Evolutionary conservation across 2,329 filamentous ascomycete genomes (phyloP).

Genomic region (Raffaelea albimanens): DNA sequence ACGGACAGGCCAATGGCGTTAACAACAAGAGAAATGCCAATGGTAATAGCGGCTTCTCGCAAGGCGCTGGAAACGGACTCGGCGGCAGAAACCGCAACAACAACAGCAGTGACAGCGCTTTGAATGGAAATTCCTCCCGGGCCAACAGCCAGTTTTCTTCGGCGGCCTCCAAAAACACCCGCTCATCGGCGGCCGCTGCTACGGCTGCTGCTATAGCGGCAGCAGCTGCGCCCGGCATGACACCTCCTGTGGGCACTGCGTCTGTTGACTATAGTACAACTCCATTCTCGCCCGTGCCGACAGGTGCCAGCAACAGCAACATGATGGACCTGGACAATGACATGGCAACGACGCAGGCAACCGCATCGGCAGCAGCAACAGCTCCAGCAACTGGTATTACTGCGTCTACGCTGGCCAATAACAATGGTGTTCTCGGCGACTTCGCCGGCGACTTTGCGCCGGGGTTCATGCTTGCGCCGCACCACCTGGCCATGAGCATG

Average conservation of each 20-base stretch:
- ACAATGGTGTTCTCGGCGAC: too few relatives aligned
- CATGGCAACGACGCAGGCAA: neutral
- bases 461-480: slow-evolving; percentile 6
- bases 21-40: neutral
- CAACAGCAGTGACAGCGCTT: neutral
- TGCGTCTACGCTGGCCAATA: too few relatives aligned
- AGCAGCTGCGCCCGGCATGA: neutral
- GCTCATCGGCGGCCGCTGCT: too few relatives aligned
- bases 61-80: neutral
- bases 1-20: neutral
- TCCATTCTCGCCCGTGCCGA: too few relatives aligned
- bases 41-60: neutral
- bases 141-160: too few relatives aligned
- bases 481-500: slow-evolving; percentile 30
- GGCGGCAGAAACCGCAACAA: neutral
- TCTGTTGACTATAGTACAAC: too few relatives aligned
- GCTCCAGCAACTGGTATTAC: neutral
- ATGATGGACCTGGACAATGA: too few relatives aligned
- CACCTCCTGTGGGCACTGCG: neutral
- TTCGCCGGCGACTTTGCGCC: neutral
- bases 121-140: neutral
- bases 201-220: too few relatives aligned
- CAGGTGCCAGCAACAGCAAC: too few relatives aligned
- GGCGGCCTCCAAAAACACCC: too few relatives aligned
- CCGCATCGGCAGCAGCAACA: neutral